Conservation (phyloP, 495 filamentous ascomycete species). For the Podospora tetraspora region DNA sequence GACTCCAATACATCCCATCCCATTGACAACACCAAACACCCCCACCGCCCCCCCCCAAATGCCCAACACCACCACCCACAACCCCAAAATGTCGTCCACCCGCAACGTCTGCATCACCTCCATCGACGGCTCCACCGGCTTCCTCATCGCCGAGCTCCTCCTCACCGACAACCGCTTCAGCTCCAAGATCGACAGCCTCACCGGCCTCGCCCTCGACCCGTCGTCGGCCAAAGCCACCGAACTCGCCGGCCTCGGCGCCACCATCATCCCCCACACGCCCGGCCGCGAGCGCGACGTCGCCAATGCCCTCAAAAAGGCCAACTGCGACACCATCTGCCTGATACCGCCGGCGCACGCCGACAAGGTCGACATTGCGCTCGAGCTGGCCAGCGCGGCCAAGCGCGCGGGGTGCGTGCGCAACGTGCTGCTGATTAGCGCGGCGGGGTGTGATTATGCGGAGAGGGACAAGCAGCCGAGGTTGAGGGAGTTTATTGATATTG, state of each 20-base stretch:
- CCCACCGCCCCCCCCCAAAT: neutral
- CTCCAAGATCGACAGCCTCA: conserved; percentile 36
- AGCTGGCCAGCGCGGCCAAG: conserved; percentile 48
- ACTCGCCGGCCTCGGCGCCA: conserved; percentile 48
- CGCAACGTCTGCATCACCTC: conserved; percentile 49
- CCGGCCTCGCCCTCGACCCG: conserved; percentile 44
- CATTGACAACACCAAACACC: no score
- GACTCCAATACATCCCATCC: neutral
- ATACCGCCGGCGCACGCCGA: conserved; percentile 46
- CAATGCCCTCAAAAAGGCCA: conserved; percentile 34
- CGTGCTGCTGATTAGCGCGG: conserved; percentile 48
- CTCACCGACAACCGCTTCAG: conserved; percentile 43
- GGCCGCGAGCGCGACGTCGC: conserved; percentile 40
- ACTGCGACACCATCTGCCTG: conserved; percentile 50
- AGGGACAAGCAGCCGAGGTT: conserved; percentile 45
- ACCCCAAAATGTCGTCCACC: conserved; percentile 30
- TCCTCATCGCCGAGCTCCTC: conserved; percentile 49
- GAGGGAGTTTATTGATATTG: conserved; percentile 52
- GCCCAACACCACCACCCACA: neutral
- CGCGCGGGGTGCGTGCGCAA: conserved; percentile 44
- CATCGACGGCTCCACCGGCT: conserved; percentile 52
- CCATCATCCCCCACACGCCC: conserved; percentile 42
- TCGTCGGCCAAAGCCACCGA: conserved; percentile 45
- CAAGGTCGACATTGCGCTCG: conserved; percentile 45
- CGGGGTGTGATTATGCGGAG: conserved; percentile 52